Evolutionary conservation across 2,329 filamentous ascomycete genomes (phyloP).

Genomic region (Paecilomyces formosus): DNA sequence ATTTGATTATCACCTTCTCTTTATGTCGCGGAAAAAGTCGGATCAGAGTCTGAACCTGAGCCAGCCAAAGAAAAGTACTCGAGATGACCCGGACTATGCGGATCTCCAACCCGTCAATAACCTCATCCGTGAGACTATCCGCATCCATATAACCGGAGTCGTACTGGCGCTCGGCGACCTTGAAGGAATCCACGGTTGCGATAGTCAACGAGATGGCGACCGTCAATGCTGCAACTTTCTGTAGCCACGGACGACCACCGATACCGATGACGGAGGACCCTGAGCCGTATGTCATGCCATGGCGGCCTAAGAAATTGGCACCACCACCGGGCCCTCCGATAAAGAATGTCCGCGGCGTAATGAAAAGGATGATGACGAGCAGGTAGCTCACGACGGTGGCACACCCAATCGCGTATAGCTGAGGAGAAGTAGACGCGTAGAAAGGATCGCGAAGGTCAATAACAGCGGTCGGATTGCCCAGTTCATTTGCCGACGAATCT

Average conservation of each 20-base stretch:
- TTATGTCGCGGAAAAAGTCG: constrained; percentile 91
- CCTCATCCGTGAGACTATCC: constrained; percentile 63
- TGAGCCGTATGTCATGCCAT: constrained; percentile 69
- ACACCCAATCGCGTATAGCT: constrained; percentile 85
- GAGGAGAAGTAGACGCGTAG: constrained; percentile 86
- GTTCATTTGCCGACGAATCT: constrained; percentile 14
- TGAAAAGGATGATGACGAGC: constrained; percentile 86
- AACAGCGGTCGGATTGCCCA: constrained; percentile 39
- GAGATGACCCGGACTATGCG: constrained; percentile 89
- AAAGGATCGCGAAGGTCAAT: constrained; percentile 77
- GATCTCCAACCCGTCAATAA: constrained; percentile 77
- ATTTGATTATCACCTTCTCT: constrained; percentile 98
- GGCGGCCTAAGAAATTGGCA: constrained; percentile 68
- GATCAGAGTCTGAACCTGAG: constrained; percentile 93
- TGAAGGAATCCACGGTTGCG: constrained; percentile 84
- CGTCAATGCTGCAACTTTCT: constrained; percentile 61
- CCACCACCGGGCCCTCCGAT: constrained; percentile 61
- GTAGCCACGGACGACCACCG: constrained; percentile 86
- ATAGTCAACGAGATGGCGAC: constrained; percentile 81
- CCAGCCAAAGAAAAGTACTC: constrained; percentile 93
- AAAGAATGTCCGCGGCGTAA: constrained; percentile 89
- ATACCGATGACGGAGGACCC: constrained; percentile 68
- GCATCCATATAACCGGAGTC: constrained; percentile 72
- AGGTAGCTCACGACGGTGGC: constrained; percentile 88
- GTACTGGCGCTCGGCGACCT: constrained; percentile 77